These are phyloP conservation scores for Zopfia rhizophila DNA, from an alignment of 2,329 filamentous ascomycete genomes.

Conservation along the genomic window DNA sequence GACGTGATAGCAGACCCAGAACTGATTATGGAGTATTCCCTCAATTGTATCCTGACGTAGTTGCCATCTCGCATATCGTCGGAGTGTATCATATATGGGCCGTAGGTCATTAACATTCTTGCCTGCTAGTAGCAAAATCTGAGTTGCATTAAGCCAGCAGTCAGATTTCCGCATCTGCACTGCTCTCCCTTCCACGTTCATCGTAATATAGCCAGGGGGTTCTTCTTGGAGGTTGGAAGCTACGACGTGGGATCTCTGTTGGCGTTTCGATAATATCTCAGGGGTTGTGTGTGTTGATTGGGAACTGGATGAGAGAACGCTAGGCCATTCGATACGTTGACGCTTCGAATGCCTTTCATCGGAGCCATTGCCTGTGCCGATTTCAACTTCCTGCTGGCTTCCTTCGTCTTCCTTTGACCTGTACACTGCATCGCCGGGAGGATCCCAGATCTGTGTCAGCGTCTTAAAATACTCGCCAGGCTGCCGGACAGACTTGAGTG, in stretches of 20 bases:
- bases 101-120: neutral
- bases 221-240: no score
- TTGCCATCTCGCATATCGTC: no score
- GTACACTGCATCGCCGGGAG: neutral
- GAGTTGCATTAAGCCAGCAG: constrained; percentile 2
- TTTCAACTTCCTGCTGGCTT: neutral
- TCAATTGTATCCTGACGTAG: no score
- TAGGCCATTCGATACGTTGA: constrained; percentile 2
- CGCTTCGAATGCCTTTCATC: constrained; percentile 2
- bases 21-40: no score
- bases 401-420: neutral
- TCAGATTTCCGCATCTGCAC: neutral
- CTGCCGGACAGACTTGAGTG: neutral
- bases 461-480: constrained; percentile 1
- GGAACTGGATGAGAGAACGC: neutral
- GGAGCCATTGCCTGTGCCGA: constrained; percentile 3
- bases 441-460: constrained; percentile 3
- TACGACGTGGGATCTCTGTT: neutral
- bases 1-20: no score
- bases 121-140: neutral
- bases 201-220: neutral
- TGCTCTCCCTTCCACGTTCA: neutral
- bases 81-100: no score
- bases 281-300: constrained; percentile 1
- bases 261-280: neutral